Conservation (phyloP, 306 rosid genomes). For the Cicer bijugum region DNA sequence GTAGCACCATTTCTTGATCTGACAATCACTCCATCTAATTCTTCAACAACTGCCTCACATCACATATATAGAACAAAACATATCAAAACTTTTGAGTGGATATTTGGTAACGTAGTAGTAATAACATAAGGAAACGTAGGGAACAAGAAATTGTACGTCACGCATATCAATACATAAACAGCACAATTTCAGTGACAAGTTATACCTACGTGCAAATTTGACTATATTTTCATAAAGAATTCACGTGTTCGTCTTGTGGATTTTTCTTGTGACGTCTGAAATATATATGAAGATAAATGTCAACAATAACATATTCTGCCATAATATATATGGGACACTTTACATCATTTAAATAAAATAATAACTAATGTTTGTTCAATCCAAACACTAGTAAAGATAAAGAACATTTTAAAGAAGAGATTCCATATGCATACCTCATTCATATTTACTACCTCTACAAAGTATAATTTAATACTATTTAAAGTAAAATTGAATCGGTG, state of each 20-base stretch:
- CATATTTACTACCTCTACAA: no score
- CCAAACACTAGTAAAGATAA: no score
- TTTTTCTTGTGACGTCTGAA: neutral
- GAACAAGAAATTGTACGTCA: slow-evolving; percentile 9
- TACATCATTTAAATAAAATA: no score
- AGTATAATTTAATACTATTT: no score
- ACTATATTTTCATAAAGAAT: neutral
- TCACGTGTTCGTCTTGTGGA: neutral
- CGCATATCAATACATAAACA: slow-evolving; percentile 10
- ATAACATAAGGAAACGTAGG: slow-evolving; percentile 17
- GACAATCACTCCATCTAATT: no score
- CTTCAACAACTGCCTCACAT: no score
- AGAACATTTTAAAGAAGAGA: no score
- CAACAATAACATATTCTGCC: neutral
- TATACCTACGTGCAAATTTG: slow-evolving; percentile 2
- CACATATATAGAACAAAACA: no score
- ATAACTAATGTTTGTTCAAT: no score
- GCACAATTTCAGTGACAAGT: slow-evolving; percentile 10
- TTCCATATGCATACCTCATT: no score
- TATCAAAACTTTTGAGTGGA: neutral
- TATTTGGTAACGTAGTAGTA: slow-evolving; percentile 1
- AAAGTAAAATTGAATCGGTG: no score
- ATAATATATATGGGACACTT: neutral
- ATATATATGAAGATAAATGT: neutral
- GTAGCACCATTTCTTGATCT: no score